phyloP scores from a whole-genome alignment of 257 asterid genomes.

The Galeopsis tetrahit region DNA sequence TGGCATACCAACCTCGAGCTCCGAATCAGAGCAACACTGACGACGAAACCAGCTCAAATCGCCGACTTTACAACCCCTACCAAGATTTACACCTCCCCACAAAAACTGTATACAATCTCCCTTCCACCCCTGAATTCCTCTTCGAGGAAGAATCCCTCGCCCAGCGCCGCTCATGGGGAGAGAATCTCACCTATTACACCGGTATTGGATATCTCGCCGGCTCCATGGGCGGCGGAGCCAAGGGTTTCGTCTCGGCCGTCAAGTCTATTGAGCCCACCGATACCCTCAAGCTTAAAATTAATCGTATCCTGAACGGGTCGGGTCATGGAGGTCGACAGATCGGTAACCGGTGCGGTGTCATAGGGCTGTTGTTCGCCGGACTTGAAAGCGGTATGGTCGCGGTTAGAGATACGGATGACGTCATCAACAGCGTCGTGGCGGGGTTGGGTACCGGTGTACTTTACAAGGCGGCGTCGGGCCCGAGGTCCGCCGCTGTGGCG shows the following conservation, averaged over 20 bases:
- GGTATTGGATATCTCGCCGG: slow-evolving; percentile 85
- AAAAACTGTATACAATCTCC: slow-evolving; percentile 67
- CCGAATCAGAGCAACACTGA: slow-evolving; percentile 44
- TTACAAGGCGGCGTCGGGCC: slow-evolving; percentile 72
- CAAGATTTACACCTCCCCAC: slow-evolving; percentile 71
- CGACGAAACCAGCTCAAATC: slow-evolving; percentile 49
- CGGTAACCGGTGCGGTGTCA: slow-evolving; percentile 83
- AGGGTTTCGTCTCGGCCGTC: slow-evolving; percentile 70
- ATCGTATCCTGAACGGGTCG: slow-evolving; percentile 82
- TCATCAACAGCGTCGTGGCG: slow-evolving; percentile 68
- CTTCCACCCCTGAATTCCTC: slow-evolving; percentile 83
- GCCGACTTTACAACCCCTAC: slow-evolving; percentile 90
- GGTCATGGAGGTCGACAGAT: slow-evolving; percentile 74
- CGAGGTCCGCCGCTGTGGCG: slow-evolving; percentile 76
- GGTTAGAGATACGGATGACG: slow-evolving; percentile 67
- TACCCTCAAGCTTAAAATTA: slow-evolving; percentile 71
- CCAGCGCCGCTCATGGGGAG: slow-evolving; percentile 97
- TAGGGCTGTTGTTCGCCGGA: slow-evolving; percentile 82
- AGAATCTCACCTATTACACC: slow-evolving; percentile 85
- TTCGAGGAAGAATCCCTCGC: slow-evolving; percentile 75
- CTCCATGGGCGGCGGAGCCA: slow-evolving; percentile 66
- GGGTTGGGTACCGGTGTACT: slow-evolving; percentile 69
- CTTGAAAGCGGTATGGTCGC: slow-evolving; percentile 87
- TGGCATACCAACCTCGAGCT: slow-evolving; percentile 72
- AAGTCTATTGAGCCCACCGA: slow-evolving; percentile 75